Base-by-base conservation (phyloP, 1,284 basidiomycete species). In the Fomitopsis schrenkii region DNA sequence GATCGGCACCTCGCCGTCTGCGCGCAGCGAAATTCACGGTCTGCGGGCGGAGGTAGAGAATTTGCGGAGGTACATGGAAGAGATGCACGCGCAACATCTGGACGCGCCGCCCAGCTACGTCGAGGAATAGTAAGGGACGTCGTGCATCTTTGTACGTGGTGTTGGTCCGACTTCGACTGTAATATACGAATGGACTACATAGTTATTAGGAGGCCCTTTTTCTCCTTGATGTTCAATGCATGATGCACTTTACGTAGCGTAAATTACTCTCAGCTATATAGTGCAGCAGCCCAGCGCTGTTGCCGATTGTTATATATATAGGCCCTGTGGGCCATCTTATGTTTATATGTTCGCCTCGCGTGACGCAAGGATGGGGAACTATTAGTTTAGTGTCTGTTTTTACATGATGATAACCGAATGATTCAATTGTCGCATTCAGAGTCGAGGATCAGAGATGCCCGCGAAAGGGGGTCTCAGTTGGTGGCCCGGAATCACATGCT, bases 21-120 rank as follows among this genome's bases (percentile, higher is more conserved):
- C 69, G 30, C 66, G 69, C 38, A 62, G 61, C 35, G 70, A 68
- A 35, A 66, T 72, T 9, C n/a, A 61, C 3, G 65, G 63, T 6
- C 59, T 71, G 48, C 65, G 69, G 10, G 52, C 63, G 8, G 71
- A 72, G 61, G 69, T 72, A 36, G 68, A 69, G 63, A 68, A 70
- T 45, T 55, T 72, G 56, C 60, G 71, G 57, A 59, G 64, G 36
- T 68, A 67, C 26, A 70, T 72, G 68, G 63, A 67, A 62, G 63
- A 67, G 48, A 60, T 72, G 26, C 66, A 64, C 19, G 64, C 61
- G 46, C 69, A 68, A 17, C 52, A 66, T 46, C 22, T 64, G n/a
- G 68, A 69, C 59, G 64, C 68, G n/a, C 68, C 66, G 5, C 71
- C 71, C 2, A 59, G 61, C 40, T 70, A 70, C 41, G 56, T 10